A percentile compares a stretch with the other conserved stretches of the same genome.
Conservation (phyloP, 2,329 filamentous ascomycete genomes). For the Aspergillus puulaauensis region DNA sequence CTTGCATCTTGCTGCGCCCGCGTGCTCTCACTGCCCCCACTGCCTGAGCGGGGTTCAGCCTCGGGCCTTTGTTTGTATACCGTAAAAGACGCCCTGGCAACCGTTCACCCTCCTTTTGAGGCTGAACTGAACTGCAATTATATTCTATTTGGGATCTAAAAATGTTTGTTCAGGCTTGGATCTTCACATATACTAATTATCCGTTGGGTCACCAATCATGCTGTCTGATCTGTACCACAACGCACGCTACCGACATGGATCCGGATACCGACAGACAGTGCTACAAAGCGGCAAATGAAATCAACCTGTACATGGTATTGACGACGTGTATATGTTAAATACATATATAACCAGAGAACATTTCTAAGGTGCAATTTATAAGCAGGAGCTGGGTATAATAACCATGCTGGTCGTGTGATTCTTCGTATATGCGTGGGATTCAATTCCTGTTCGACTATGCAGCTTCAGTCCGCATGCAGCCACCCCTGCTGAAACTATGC, state of each 20-base stretch:
- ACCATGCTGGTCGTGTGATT: background rate
- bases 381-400: background rate
- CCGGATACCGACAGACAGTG: background rate
- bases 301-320: too few species aligned
- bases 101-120: background rate
- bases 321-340: too few species aligned
- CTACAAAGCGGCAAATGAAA: background rate
- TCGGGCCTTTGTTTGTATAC: background rate
- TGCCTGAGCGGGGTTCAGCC: background rate
- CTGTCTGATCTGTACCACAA: background rate
- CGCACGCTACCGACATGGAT: background rate
- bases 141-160: too few species aligned
- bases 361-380: background rate
- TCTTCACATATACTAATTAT: too few species aligned
- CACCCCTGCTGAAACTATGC: background rate
- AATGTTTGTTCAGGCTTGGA: too few species aligned
- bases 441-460: background rate
- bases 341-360: background rate
- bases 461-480: background rate
- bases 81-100: background rate
- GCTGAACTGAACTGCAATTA: background rate
- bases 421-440: constrained; percentile 3
- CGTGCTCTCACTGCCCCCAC: background rate
- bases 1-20: background rate
- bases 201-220: background rate